Conservation (phyloP, 768 basidiomycete species). For the Xanthoconium stramineum region DNA sequence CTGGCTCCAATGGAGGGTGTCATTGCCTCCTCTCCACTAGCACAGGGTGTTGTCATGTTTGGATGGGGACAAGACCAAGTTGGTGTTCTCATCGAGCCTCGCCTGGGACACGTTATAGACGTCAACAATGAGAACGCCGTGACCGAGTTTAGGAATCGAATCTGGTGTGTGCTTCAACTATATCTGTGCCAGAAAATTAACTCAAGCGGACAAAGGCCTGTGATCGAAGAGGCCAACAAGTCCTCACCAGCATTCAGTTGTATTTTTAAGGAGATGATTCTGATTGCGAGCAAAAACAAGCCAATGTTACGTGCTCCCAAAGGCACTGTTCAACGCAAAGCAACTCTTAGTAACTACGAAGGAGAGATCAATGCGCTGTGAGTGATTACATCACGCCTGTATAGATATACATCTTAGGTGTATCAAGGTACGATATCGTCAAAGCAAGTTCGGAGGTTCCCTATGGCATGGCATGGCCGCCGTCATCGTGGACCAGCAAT, state of each 20-base stretch:
- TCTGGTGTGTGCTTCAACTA: constrained; percentile 29
- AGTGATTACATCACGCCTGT: neutral
- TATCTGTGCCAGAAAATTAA: neutral
- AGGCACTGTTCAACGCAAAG: constrained; percentile 42
- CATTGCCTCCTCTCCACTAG: constrained; percentile 20
- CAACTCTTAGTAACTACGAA: constrained; percentile 37
- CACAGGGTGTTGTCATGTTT: constrained; percentile 32
- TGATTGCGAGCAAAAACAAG: constrained; percentile 39
- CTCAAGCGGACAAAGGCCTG: constrained; percentile 26
- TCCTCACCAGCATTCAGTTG: constrained; percentile 41
- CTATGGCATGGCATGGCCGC: constrained; percentile 19
- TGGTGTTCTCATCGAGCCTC: constrained; percentile 34
- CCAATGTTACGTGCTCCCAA: constrained; percentile 46
- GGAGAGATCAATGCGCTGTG: constrained; percentile 48
- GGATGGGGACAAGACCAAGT: constrained; percentile 32
- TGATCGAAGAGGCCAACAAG: constrained; percentile 44
- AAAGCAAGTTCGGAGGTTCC: constrained; percentile 24
- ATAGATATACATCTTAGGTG: neutral
- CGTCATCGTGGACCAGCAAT: constrained; percentile 22
- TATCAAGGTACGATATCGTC: constrained; percentile 31
- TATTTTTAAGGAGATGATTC: constrained; percentile 53
- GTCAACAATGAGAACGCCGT: constrained; percentile 21
- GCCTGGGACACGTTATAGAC: constrained; percentile 20
- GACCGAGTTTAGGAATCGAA: constrained; percentile 27
- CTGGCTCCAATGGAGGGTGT: constrained; percentile 27